Evolutionary conservation across 495 filamentous ascomycete species (phyloP), one percentile per base, ranked within the genome.

Genomic region (Penicillium mononematosum): DNA sequence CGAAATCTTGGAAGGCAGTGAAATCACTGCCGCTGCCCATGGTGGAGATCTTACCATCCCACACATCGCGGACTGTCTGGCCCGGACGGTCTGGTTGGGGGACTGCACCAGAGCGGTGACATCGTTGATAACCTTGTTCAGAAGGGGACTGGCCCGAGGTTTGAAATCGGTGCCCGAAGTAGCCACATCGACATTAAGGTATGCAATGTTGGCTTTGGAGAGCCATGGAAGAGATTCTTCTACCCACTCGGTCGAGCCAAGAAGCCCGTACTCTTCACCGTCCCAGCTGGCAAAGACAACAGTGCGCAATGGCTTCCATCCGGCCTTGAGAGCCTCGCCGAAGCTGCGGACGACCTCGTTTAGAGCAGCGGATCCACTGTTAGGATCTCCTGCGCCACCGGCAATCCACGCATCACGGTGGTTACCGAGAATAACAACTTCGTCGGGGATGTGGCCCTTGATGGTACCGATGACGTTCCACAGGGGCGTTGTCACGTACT

Each of bases 381-480:
- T 91, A 0, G 94, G 90, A 58, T 92, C 88, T 1, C 83, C 84
- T 11, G 92, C 89, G 43, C 94, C 93, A 48, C 92, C 91, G 9
- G 88, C 89, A 66, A 95, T 85, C 92, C 92, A 97, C 0, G 92
- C 90, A 75, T 98, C 94, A 14, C 92, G 87, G 67, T 98, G 94
- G 65, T 98, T 98, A 14, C 95, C 95, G n/a, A 98, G 73, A 7
- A 98, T 79, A 46, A 96, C 80, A 11, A 96, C 92, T 66, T 97
- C 93, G 53, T 92, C 86, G 1, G 85, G 77, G 50, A 96, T 85
- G 9, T 84, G 87, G n/a, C 94, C 94, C 55, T 96, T 96, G 71
- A 98, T 92, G 29, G 92, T 79, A 32, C 94, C 94, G 58, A 98
- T 95, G 12, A 94, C 91, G 61, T 98, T 90, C 95, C 95, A 98